Evolutionary conservation across 768 basidiomycete genomes (phyloP).

Genomic region (Psilocybe cubensis): DNA sequence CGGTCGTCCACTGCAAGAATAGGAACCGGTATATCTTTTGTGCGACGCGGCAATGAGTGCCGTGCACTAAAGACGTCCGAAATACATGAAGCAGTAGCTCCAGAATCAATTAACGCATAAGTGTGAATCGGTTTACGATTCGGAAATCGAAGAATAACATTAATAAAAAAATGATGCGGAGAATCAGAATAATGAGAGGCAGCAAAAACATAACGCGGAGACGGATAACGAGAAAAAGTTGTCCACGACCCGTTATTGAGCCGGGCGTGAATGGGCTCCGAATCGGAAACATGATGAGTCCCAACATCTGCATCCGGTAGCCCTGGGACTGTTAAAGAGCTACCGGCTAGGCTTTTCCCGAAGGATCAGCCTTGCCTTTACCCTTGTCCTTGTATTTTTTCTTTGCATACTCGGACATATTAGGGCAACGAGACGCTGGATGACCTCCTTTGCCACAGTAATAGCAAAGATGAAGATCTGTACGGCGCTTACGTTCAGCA

Average conservation of each 20-base stretch:
- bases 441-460: slow-evolving; percentile 39
- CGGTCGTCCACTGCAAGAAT: slow-evolving; percentile 40
- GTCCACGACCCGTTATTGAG: slow-evolving; percentile 22
- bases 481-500: slow-evolving; percentile 27
- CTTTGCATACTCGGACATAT: slow-evolving; percentile 11
- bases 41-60: slow-evolving; percentile 34
- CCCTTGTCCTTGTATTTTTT: not conserved
- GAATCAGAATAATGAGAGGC: slow-evolving; percentile 11
- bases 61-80: slow-evolving; percentile 34
- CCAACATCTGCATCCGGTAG: slow-evolving; percentile 27
- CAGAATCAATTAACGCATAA: slow-evolving; percentile 39
- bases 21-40: slow-evolving; percentile 34
- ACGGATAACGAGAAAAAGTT: slow-evolving; percentile 10
- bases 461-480: slow-evolving; percentile 31
- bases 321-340: slow-evolving; percentile 27
- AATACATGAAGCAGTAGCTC: slow-evolving; percentile 39
- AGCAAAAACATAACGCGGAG: slow-evolving; percentile 25
- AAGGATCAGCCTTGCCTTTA: slow-evolving; percentile 19
- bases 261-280: slow-evolving; percentile 18
- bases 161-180: slow-evolving; percentile 32
- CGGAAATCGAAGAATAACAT: slow-evolving; percentile 32
- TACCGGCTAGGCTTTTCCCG: slow-evolving; percentile 33
- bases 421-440: slow-evolving; percentile 27
- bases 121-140: slow-evolving; percentile 32
- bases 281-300: slow-evolving; percentile 20